phyloP scores from a whole-genome alignment of 108 stramenopile genomes.

The Cylindrotheca closterium region DNA sequence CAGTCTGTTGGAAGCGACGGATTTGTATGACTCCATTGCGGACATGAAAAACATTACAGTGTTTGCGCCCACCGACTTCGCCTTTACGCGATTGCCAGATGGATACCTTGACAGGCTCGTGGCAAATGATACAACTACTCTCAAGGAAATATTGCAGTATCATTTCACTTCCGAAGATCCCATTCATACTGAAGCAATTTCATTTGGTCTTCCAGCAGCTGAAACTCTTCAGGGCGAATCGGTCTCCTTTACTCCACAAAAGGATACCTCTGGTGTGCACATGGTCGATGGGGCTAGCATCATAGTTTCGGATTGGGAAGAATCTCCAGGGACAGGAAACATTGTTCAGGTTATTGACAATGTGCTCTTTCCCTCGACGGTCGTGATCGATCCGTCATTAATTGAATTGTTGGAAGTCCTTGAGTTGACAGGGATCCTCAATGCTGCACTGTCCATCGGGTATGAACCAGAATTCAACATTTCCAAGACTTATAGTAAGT shows the following conservation, averaged over 20 bases:
- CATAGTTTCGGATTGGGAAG: neutral
- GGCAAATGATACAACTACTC: neutral
- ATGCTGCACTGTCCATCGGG: neutral
- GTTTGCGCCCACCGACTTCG: neutral
- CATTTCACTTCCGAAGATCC: neutral
- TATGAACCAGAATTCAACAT: neutral
- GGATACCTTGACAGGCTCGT: neutral
- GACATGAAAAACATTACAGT: neutral
- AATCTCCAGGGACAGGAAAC: neutral
- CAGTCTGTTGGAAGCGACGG: neutral
- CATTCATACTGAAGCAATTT: neutral
- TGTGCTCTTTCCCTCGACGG: neutral
- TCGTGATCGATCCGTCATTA: neutral
- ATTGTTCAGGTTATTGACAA: neutral
- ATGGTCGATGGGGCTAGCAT: neutral
- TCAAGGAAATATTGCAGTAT: neutral
- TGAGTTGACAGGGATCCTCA: neutral
- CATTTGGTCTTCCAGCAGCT: neutral
- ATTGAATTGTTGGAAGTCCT: neutral
- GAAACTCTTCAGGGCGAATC: neutral
- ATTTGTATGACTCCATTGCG: neutral
- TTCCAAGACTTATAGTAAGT: neutral
- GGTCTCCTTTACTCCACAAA: neutral
- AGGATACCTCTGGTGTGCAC: neutral
- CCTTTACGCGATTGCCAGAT: neutral